These are phyloP conservation scores for Epichloe uncinata DNA, from an alignment of 2,329 filamentous ascomycete species.

Conservation along the genomic window DNA sequence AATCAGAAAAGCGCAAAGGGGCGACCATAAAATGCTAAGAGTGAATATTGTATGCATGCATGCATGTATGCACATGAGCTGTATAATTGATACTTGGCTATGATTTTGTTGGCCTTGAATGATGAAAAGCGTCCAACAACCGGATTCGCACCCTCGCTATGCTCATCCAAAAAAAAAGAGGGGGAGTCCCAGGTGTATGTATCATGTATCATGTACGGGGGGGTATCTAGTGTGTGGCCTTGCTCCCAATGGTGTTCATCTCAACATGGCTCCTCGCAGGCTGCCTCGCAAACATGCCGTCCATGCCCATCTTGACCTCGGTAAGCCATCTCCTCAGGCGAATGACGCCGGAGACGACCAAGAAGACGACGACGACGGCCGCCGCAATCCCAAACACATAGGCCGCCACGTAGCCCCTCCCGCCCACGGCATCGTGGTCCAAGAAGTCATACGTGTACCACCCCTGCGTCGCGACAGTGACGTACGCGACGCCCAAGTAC, in stretches of 20 bases:
- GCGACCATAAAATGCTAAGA: conserved; percentile 61
- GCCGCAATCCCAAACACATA: conserved; percentile 49
- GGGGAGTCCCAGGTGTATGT: too few relatives aligned
- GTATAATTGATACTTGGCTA: too few relatives aligned
- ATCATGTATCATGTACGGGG: too few relatives aligned
- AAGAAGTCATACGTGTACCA: conserved; percentile 73
- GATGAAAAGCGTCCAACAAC: too few relatives aligned
- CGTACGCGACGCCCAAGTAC: conserved; percentile 62
- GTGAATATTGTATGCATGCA: too few relatives aligned
- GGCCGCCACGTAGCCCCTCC: conserved; percentile 38
- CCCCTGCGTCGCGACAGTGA: conserved; percentile 53
- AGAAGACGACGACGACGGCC: conserved; percentile 39
- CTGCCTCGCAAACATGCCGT: conserved; percentile 26
- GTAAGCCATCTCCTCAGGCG: conserved; percentile 36
- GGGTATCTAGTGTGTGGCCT: too few relatives aligned
- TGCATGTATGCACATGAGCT: neutral
- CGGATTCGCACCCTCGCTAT: too few relatives aligned
- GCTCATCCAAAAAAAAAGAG: too few relatives aligned
- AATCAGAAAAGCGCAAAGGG: conserved; percentile 70
- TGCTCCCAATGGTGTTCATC: conserved; percentile 8
- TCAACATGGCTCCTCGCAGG: conserved; percentile 14
- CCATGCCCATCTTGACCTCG: conserved; percentile 30
- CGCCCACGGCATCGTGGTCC: conserved; percentile 43
- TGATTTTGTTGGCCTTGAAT: neutral
- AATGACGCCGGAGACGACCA: conserved; percentile 35